Evolutionary conservation across 495 filamentous ascomycete species (phyloP).

Genomic region (Parachaetomium inaequale): DNA sequence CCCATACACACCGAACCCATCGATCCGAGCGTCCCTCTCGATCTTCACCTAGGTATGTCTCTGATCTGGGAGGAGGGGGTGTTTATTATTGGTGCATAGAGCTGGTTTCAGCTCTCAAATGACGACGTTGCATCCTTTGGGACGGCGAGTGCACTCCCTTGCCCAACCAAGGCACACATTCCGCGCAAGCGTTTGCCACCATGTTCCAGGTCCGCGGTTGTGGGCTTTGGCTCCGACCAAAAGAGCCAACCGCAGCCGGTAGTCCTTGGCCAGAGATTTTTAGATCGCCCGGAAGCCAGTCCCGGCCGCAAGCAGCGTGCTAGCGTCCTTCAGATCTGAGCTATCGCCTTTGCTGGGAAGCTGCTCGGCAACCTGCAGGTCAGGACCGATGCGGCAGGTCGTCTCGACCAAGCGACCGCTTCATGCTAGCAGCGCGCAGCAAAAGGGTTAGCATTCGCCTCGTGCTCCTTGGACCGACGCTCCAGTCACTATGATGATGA

Average conservation of each 20-base stretch:
- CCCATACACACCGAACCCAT: background rate
- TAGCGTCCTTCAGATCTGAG: background rate
- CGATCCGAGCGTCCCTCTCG: background rate
- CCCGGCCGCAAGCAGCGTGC: background rate
- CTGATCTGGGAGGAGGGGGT: background rate
- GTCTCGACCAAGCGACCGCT: background rate
- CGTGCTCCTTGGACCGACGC: background rate
- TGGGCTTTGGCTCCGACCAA: background rate
- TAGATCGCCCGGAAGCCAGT: background rate
- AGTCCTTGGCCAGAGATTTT: background rate
- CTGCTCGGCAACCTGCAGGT: slow-evolving; percentile 2
- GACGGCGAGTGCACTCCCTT: slow-evolving; percentile 1
- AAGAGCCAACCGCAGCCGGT: slow-evolving; percentile 1
- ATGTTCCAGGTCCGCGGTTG: background rate
- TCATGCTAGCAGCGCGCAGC: background rate
- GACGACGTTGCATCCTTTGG: background rate
- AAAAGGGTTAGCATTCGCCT: background rate
- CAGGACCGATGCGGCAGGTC: slow-evolving; percentile 11
- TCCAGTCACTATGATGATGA: background rate
- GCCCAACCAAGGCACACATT: slow-evolving; percentile 8
- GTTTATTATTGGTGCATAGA: background rate
- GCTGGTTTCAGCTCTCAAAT: background rate
- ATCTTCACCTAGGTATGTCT: background rate
- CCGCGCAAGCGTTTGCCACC: background rate
- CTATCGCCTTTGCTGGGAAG: slow-evolving; percentile 2